Evolutionary conservation across 177 flowering plant species (phyloP), one percentile per base, ranked within the genome.

Genomic region (Vitis hybrid): DNA sequence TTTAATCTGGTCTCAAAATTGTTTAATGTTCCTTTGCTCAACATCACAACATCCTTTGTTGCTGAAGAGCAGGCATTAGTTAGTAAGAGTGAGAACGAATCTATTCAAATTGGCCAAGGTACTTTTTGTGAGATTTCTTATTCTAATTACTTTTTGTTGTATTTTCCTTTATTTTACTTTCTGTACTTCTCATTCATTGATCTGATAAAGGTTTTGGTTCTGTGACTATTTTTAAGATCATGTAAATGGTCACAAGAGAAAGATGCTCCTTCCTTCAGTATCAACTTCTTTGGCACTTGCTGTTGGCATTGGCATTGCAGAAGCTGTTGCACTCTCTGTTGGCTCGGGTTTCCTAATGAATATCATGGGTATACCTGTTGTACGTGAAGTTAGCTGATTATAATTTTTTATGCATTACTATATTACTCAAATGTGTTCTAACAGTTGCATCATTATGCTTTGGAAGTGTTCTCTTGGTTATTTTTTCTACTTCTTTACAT

Each of bases 351-450:
- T 73, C 75, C 76, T 93, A 55, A 78, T 91, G 92, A 87, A 87
- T 87, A 75, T 87, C 84, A 88, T 93, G 98, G 98, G 98, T 88
- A 90, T 95, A 89, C 82, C 94, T 78, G 89, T 81, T 84, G 99
- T 95, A 93, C 78, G 98, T 91, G 73, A 57, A 55, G 16, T 70
- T 76, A 58, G 53, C 82, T 54, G 75, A 73, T 73, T 71, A n/a
- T 60, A 45, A 39, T 39, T 63, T 68, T 71, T 52, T n/a, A 49
- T 19, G 58, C 3, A 26, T 12, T 12, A 52, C 55, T 18, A 18
- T 2, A 39, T 51, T 66, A 39, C 45, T 7, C 45, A 39, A 39
- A 39, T 4, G 45, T 39, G 45, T 39, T 39, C 8, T 39, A 39
- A 39, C 45, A 39, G 45, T 39, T 39, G 45, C 45, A 39, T 39